These are phyloP conservation scores for Candida glucosophila DNA, from an alignment of 1,139 yeast genomes.

Conservation along the genomic window DNA sequence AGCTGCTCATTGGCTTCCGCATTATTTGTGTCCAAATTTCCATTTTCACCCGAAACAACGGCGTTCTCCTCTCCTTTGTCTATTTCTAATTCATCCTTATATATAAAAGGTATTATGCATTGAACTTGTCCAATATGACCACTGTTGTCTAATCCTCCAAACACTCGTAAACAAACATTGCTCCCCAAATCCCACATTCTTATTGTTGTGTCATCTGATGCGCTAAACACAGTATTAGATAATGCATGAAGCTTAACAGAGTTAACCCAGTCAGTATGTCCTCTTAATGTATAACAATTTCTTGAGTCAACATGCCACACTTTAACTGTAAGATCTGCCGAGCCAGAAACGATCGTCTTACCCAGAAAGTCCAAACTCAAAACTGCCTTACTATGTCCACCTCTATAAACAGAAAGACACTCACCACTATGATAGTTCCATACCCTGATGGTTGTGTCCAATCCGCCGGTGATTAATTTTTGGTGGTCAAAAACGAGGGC, in stretches of 20 bases:
- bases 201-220: constrained; percentile 86
- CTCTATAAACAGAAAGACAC: constrained; percentile 83
- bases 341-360: constrained; percentile 83
- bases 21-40: constrained; percentile 2
- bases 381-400: constrained; percentile 74
- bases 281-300: constrained; percentile 86
- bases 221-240: constrained; percentile 73
- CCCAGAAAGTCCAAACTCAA: constrained; percentile 71
- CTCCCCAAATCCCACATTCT: constrained; percentile 90
- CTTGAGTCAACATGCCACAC: constrained; percentile 95
- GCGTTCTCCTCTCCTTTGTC: constrained; percentile 1
- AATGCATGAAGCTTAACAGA: constrained; percentile 78
- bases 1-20: constrained; percentile 5
- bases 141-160: constrained; percentile 63
- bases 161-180: constrained; percentile 69
- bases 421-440: constrained; percentile 96
- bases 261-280: constrained; percentile 90
- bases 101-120: constrained; percentile 74
- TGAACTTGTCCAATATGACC: constrained; percentile 86
- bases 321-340: constrained; percentile 85
- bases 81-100: constrained; percentile 39
- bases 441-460: constrained; percentile 84
- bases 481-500: constrained; percentile 79
- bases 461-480: constrained; percentile 84
- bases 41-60: constrained; percentile 1